These are phyloP conservation scores for Suillus lakei DNA, from an alignment of 768 basidiomycete genomes.

Conservation along the genomic window DNA sequence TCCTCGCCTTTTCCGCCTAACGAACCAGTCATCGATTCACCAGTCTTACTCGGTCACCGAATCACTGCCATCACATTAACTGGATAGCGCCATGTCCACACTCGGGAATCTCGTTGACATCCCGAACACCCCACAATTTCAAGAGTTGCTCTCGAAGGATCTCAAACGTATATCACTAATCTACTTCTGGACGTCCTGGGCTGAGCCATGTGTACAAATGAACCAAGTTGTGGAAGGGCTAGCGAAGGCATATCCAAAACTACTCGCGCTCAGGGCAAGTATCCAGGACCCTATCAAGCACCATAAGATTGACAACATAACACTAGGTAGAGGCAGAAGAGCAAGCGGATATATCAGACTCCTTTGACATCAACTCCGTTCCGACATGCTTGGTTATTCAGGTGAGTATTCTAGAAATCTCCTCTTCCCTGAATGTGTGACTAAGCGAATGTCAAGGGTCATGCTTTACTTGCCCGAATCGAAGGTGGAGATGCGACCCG, in stretches of 20 bases:
- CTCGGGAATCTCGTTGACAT: slow-evolving; percentile 52
- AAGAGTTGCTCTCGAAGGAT: slow-evolving; percentile 73
- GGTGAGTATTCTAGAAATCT: slow-evolving; percentile 48
- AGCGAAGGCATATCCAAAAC: slow-evolving; percentile 66
- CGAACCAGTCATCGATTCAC: background rate
- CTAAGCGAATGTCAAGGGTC: slow-evolving; percentile 61
- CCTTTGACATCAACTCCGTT: slow-evolving; percentile 90
- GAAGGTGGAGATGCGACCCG: slow-evolving; percentile 77
- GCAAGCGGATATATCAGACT: slow-evolving; percentile 84
- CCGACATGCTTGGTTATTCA: slow-evolving; percentile 83
- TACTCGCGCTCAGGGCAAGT: slow-evolving; percentile 78
- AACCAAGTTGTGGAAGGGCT: slow-evolving; percentile 78
- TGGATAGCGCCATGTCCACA: slow-evolving; percentile 23
- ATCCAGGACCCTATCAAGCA: background rate
- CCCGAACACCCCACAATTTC: slow-evolving; percentile 71
- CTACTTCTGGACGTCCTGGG: slow-evolving; percentile 96
- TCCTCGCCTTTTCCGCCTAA: background rate
- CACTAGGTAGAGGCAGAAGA: slow-evolving; percentile 81
- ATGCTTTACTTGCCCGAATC: slow-evolving; percentile 79
- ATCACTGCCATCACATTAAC: background rate
- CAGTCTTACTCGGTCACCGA: background rate
- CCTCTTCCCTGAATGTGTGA: background rate
- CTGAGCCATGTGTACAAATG: slow-evolving; percentile 89
- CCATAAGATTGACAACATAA: background rate
- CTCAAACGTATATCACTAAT: slow-evolving; percentile 83